phyloP scores from a whole-genome alignment of 2,329 filamentous ascomycete species.

The Calonectria hongkongensis region DNA sequence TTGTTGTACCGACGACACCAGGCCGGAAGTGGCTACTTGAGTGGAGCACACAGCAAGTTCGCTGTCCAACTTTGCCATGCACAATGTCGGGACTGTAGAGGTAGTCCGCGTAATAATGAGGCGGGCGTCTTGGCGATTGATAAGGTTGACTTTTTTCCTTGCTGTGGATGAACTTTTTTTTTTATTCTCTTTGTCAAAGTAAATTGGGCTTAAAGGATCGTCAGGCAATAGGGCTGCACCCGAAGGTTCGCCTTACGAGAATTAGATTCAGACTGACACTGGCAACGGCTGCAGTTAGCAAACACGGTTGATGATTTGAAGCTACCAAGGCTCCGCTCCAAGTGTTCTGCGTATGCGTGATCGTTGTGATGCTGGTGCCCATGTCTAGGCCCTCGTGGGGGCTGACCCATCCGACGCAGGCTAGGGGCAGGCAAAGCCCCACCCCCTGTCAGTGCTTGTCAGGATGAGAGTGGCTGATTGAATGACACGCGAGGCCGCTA shows the following conservation, averaged over 20 bases:
- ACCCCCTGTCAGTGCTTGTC: slow-evolving; percentile 29
- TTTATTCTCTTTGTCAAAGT: slow-evolving; percentile 6
- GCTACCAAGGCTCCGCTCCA: slow-evolving; percentile 14
- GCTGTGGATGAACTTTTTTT: slow-evolving; percentile 6
- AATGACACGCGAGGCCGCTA: slow-evolving; percentile 18
- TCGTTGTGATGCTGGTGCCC: slow-evolving; percentile 32
- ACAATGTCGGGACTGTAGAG: slow-evolving; percentile 16
- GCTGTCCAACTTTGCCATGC: slow-evolving; percentile 24
- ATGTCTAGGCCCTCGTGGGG: slow-evolving; percentile 30
- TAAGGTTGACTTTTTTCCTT: slow-evolving; percentile 25
- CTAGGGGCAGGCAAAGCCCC: slow-evolving; percentile 20
- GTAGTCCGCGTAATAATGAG: slow-evolving; percentile 30
- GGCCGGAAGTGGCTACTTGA: slow-evolving; percentile 20
- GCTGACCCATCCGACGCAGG: slow-evolving; percentile 20
- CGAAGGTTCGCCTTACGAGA: slow-evolving; percentile 24
- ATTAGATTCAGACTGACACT: slow-evolving; percentile 25
- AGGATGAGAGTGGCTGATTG: slow-evolving; percentile 24
- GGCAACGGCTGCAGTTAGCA: slow-evolving; percentile 20
- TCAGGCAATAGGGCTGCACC: slow-evolving; percentile 19
- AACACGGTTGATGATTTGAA: slow-evolving; percentile 32
- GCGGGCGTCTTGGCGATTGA: slow-evolving; percentile 38
- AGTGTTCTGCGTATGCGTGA: slow-evolving; percentile 29
- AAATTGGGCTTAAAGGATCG: slow-evolving; percentile 29
- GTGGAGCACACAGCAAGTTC: slow-evolving; percentile 20
- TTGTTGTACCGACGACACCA: slow-evolving; percentile 14